Conservation (phyloP, 352 stramenopile genomes). For the Pythium coloratum region DNA sequence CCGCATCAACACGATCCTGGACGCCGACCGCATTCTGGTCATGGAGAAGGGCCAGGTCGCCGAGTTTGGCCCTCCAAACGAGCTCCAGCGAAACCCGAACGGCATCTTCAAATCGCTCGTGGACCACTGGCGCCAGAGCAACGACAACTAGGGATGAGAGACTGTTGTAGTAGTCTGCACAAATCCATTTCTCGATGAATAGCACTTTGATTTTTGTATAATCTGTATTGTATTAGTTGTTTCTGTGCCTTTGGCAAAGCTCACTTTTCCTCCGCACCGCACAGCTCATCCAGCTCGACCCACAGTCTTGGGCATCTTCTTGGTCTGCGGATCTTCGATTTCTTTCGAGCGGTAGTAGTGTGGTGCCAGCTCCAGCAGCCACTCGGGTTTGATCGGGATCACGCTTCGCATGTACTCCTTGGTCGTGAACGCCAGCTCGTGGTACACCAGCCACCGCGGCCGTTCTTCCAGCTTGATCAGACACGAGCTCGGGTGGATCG, state of each 20-base stretch:
- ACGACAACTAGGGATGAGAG: constrained; percentile 5
- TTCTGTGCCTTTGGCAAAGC: not conserved
- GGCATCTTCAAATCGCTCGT: constrained; percentile 69
- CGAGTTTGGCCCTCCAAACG: constrained; percentile 84
- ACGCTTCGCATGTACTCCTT: constrained; percentile 99
- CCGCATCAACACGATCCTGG: constrained; percentile 97
- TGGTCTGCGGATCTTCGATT: constrained; percentile 93
- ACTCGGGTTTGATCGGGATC: constrained; percentile 96
- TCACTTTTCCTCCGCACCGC: not conserved
- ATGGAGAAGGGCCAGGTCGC: constrained; percentile 93
- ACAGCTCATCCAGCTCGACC: constrained; percentile 40
- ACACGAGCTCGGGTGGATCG: constrained; percentile 99
- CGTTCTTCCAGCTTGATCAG: constrained; percentile 90
- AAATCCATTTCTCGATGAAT: not conserved
- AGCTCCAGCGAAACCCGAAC: constrained; percentile 74
- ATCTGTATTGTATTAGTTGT: constrained; percentile 2
- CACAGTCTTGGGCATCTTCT: constrained; percentile 96
- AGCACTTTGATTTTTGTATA: not conserved
- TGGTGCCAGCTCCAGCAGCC: constrained; percentile 98
- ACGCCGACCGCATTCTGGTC: constrained; percentile 96
- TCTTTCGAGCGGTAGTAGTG: constrained; percentile 99
- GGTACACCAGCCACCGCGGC: constrained; percentile 97
- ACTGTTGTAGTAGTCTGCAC: not conserved
- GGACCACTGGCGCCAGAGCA: constrained; percentile 60
- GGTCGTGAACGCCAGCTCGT: constrained; percentile 98